Base-by-base conservation (phyloP, 192 early-diverging fungal genomes). In the Thoreauomyces humboldtii region DNA sequence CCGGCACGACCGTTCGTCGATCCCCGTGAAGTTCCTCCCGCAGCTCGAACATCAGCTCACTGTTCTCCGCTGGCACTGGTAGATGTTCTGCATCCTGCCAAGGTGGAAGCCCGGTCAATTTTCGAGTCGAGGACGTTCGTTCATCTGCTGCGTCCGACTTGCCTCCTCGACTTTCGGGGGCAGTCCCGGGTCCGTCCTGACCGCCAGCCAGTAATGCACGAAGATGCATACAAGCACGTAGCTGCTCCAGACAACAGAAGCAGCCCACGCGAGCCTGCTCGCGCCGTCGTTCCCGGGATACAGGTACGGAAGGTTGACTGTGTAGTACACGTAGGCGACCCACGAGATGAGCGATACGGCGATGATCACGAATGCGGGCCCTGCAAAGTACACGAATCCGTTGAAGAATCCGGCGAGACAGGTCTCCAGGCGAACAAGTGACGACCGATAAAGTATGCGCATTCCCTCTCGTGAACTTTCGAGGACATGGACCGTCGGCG, bases 181-280 rank as follows among this genome's bases (percentile, higher is more conserved):
- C 3, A 22, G 9, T 4, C 50, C 77, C 22, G 77, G 73, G n/a
- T 70, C 66, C 9, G 58, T 50, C n/a, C 47, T 29, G 14, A 71
- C 69, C n/a, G 64, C 65, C 59, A 73, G 50, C 36, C 38, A 61
- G 48, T 76, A 79, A 51, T 79, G 75, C 47, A 75, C 73, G 1
- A 45, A 38, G 21, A 76, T 71, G 45, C 65, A 51, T n/a, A 54
- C 29, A 4, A 79, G 41, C 45, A 79, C 44, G 29, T 71, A 75
- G 42, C 66, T 14, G 5, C 45, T 38, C 65, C 69, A 69, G 36
- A 60, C 29, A 0, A 59, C 45, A 14, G n/a, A 48, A 27, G 19
- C 45, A 12, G 14, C 17, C 21, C 57, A 29, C 46, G 37, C 25
- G 17, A 31, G 3, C 4, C 29, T 5, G 4, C 14, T 24, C 12